phyloP scores from a whole-genome alignment of 805 yeast genomes.

The Metschnikowia matae region DNA sequence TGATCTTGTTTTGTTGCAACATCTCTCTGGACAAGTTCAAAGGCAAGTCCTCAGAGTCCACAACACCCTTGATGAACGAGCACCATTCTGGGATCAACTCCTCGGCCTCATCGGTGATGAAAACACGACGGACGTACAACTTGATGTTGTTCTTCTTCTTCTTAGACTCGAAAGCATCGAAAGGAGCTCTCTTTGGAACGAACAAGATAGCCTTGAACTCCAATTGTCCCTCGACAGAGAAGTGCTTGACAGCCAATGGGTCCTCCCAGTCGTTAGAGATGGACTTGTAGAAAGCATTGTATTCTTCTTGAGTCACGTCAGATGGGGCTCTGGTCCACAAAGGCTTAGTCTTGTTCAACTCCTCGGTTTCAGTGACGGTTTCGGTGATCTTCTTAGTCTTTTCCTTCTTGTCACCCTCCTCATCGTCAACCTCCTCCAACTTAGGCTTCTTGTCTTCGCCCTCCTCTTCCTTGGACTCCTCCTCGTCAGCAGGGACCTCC shows the following conservation, averaged over 20 bases:
- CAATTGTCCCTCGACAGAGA: constrained; percentile 99
- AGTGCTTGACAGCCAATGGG: constrained; percentile 98
- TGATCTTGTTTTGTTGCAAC: constrained; percentile 99
- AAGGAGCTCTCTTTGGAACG: constrained; percentile 99
- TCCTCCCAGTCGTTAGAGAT: constrained; percentile 99
- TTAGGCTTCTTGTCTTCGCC: constrained; percentile 67
- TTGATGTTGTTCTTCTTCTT: constrained; percentile 99
- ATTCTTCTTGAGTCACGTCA: constrained; percentile 96
- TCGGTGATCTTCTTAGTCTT: constrained; percentile 90
- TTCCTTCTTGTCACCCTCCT: constrained; percentile 56
- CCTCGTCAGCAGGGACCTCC: constrained; percentile 87
- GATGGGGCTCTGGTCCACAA: constrained; percentile 99
- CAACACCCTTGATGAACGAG: constrained; percentile 97
- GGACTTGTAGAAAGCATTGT: constrained; percentile 98
- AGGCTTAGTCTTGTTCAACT: constrained; percentile 97
- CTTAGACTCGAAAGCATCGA: constrained; percentile 95
- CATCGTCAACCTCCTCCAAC: constrained; percentile 64
- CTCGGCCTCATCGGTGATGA: constrained; percentile 99
- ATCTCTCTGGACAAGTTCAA: constrained; percentile 99
- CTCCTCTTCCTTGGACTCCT: constrained; percentile 43
- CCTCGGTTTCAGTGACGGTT: constrained; percentile 92
- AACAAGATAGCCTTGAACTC: constrained; percentile 98
- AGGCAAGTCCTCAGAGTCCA: constrained; percentile 99
- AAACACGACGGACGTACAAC: constrained; percentile 98
- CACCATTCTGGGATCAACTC: constrained; percentile 99